Conservation (phyloP, 108 stramenopile genomes). For the Nitzschia palea region DNA sequence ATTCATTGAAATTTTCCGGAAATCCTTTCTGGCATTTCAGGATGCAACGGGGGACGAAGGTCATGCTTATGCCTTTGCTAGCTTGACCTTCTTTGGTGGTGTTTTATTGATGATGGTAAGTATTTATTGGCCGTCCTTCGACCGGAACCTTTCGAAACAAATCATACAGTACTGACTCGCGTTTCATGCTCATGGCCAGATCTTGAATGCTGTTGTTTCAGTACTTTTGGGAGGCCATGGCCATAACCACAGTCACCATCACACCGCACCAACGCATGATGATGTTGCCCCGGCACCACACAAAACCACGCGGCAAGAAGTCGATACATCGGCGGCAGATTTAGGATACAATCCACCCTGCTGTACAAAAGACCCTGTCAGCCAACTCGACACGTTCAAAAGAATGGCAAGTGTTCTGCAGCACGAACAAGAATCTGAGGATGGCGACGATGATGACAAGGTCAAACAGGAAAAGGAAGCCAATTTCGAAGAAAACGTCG, state of each 20-base stretch:
- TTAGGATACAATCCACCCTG: slow-evolving; percentile 10
- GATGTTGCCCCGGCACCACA: background rate
- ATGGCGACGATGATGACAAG: background rate
- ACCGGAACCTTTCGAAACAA: background rate
- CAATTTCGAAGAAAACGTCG: slow-evolving; percentile 1
- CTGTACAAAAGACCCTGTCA: slow-evolving; percentile 42
- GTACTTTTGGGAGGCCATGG: slow-evolving; percentile 4
- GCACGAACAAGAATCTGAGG: slow-evolving; percentile 9
- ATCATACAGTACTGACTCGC: background rate
- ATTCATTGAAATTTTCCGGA: slow-evolving; percentile 83
- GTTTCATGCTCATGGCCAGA: background rate
- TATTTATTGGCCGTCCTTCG: background rate
- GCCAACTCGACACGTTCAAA: slow-evolving; percentile 32
- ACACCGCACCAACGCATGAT: background rate
- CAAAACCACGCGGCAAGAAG: background rate
- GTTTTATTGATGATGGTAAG: slow-evolving; percentile 57
- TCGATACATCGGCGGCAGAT: background rate
- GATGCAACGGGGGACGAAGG: slow-evolving; percentile 37
- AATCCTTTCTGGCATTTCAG: slow-evolving; percentile 45
- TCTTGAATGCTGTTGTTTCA: slow-evolving; percentile 15
- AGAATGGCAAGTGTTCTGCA: slow-evolving; percentile 26
- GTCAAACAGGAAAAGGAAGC: background rate
- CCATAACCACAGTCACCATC: slow-evolving; percentile 22
- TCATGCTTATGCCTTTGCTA: slow-evolving; percentile 49
- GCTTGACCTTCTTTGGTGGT: slow-evolving; percentile 63